Evolutionary conservation across 2,329 filamentous ascomycete species (phyloP), one percentile per base, ranked within the genome.

Genomic region (Colletotrichum zoysiae): DNA sequence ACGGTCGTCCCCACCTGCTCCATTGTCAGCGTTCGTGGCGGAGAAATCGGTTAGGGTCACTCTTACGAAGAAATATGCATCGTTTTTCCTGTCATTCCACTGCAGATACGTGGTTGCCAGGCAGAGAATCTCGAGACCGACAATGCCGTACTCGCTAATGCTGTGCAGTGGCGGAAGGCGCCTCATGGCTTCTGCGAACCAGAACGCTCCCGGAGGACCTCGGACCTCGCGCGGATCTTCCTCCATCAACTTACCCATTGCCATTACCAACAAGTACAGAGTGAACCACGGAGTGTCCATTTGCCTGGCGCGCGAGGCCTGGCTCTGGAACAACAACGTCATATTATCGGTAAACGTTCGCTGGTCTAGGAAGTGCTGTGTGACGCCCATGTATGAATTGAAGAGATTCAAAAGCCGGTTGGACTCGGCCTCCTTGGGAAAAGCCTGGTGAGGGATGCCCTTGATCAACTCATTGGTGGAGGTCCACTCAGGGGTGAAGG

Each of bases 361-460:
- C n/a, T 76, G 74, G 55, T 79, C 78, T 11, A 79, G 57, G 38
- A 78, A 78, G 58, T 78, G 78, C 18, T 79, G 77, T n/a, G 76
- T 78, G 3, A 76, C 68, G 2, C 78, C 76, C 61, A 79, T 74
- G 2, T 77, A 60, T 2, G 76, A 76, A 30, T 74, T 67, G 50
- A 79, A 78, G 0, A 74, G 51, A 42, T 77, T 73, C 16, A 79
- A 75, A 0, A 78, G 59, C 5, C 75, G 61, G 35, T 74, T 67
- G 0, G 77, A 77, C 57, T 76, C 74, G 5, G 66, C 64, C 40
- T 76, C 75, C 1, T 74, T 68, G 2, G 71, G 73, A 8, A 74
- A 57, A 0, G 42, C 70, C 18, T 59, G 71, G 11, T 71, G 50
- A 3, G 68, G 63, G 16, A 67, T 73, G 48, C 68, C 71, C 56